phyloP scores from a whole-genome alignment of 352 stramenopile species.

The Phytophthora tubulina region DNA sequence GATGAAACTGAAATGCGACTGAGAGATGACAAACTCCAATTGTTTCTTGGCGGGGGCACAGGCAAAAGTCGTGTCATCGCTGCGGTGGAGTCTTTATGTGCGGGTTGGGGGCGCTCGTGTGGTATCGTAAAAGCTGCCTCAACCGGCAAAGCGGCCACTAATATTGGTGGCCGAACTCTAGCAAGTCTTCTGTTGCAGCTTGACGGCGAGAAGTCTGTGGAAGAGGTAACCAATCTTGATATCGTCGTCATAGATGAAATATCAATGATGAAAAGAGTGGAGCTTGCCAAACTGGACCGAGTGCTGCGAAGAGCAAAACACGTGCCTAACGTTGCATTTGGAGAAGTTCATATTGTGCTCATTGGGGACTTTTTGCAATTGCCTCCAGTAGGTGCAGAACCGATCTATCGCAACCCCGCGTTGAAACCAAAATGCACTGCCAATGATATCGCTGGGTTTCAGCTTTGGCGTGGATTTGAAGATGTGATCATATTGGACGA shows the following conservation, averaged over 20 bases:
- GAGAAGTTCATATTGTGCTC: neutral
- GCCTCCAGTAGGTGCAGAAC: neutral
- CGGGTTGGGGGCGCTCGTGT: neutral
- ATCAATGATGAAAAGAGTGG: too few relatives aligned
- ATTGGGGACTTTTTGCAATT: neutral
- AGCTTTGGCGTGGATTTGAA: neutral
- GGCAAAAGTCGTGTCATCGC: neutral
- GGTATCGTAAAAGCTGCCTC: neutral
- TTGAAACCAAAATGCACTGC: neutral
- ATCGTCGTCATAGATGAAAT: too few relatives aligned
- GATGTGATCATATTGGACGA: neutral
- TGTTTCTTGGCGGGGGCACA: neutral
- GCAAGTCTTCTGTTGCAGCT: neutral
- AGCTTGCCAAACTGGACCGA: too few relatives aligned
- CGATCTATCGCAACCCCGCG: neutral
- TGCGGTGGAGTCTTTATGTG: neutral
- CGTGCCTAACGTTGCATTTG: neutral
- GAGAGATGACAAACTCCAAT: neutral
- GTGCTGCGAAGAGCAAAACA: neutral
- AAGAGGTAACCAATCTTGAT: neutral
- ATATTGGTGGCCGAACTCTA: neutral
- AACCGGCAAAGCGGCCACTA: neutral
- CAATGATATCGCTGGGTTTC: too few relatives aligned
- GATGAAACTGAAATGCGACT: neutral
- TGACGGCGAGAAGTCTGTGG: neutral